These are phyloP conservation scores for Coniferiporia weirii DNA, from an alignment of 1,284 basidiomycete genomes.

Conservation along the genomic window DNA sequence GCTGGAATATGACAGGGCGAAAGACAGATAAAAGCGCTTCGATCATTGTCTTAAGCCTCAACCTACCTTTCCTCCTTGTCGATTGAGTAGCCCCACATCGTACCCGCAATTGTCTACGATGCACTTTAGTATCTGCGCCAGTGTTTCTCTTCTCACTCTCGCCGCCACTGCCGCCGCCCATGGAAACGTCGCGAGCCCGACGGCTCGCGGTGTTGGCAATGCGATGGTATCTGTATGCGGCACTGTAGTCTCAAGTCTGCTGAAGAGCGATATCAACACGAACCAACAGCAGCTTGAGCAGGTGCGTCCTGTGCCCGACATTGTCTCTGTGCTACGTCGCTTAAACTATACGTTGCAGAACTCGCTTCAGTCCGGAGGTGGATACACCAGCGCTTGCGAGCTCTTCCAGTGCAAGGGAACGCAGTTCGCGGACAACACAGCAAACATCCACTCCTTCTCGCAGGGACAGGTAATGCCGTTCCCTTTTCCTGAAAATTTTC, in stretches of 20 bases:
- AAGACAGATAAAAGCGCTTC: no score
- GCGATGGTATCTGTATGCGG: constrained; percentile 1
- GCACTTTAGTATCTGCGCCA: neutral
- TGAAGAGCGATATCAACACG: constrained; percentile 1
- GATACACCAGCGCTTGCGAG: constrained; percentile 1
- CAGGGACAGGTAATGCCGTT: neutral
- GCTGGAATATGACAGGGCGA: no score
- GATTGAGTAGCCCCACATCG: neutral
- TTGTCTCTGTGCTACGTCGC: neutral
- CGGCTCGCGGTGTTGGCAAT: neutral
- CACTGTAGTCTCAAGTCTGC: neutral
- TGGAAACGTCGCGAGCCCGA: neutral
- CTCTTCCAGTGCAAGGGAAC: constrained; percentile 2
- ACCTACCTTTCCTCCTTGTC: neutral
- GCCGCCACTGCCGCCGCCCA: neutral
- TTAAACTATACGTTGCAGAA: neutral
- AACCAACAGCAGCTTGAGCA: constrained; percentile 3
- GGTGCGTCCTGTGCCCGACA: neutral
- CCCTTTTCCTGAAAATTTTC: no score
- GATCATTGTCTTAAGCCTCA: no score
- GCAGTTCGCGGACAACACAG: constrained; percentile 1
- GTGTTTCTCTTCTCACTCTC: neutral
- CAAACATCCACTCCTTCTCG: neutral
- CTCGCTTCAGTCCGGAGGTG: neutral
- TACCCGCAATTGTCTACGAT: neutral